Base-by-base conservation (phyloP, 768 basidiomycete genomes). In the Tephrocybe sp. region DNA sequence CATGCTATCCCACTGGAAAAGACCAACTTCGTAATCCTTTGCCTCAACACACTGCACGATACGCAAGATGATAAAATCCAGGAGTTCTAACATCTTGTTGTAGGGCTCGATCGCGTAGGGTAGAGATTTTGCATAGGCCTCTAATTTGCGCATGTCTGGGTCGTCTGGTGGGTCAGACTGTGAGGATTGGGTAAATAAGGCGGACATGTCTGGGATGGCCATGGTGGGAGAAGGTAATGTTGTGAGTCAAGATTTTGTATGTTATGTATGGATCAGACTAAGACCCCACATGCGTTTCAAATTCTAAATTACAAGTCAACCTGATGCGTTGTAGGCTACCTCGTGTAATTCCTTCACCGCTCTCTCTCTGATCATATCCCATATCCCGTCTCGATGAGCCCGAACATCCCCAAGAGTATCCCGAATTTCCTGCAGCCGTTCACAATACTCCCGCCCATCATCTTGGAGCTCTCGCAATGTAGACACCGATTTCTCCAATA, bases 401-500 rank as follows among this genome's bases (percentile, higher is more conserved):
- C 83, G 72, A 26, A 87, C 79, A 57, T 88, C 84, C 5, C 92
- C 92, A 49, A 93, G 65, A 2, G 83, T 82, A 57, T 93, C 89
- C 47, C 92, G 70, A 48, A 94, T 89, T 64, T 94, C 92, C 60
- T 88, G 81, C 48, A 94, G 67, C 22, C 91, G 79, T 61, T 92
- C 91, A 5, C 87, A 83, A 62, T 93, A 94, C 66, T 93, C 92
- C 39, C 89, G 75, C 5, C 87, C 87, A 59, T 94, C 92, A 60
- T 93, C 92, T 57, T 89, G 86, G 17, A 94, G 71, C 58, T 94
- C 92, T 45, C 87, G 80, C 46, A 93, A 68, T 2, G 81, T 76
- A 13, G 85, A 80, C 33, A 92, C 58, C 12, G 85, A 83, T 63
- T 89, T 91, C 62, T 92, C 89, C 49, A 93, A 63, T 12, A 72